phyloP scores from a whole-genome alignment of 345 rosid species.

The Euphorbia pulcherrima region DNA sequence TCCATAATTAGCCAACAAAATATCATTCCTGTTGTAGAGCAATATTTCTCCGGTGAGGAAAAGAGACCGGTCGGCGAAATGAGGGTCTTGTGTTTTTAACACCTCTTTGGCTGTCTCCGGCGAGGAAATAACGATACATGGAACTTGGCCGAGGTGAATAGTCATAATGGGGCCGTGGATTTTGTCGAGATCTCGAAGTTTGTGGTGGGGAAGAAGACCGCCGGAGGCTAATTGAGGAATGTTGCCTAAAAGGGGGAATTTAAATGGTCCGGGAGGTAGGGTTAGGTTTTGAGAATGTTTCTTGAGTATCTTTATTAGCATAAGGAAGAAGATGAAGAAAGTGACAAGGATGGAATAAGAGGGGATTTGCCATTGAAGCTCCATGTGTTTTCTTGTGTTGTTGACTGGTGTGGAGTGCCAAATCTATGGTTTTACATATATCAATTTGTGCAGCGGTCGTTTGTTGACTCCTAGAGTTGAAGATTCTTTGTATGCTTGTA shows the following conservation, averaged over 20 bases:
- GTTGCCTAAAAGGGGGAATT: conserved; percentile 35
- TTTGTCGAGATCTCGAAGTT: neutral
- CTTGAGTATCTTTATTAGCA: no score
- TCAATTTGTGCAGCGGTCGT: no score
- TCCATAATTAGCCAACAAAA: neutral
- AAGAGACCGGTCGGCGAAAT: neutral
- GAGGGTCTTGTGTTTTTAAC: conserved; percentile 4
- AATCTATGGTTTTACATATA: no score
- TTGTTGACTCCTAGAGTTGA: no score
- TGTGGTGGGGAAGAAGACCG: conserved; percentile 7
- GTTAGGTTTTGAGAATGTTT: neutral
- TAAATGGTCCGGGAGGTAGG: conserved; percentile 31
- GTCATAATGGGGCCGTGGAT: conserved; percentile 12
- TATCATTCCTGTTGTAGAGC: neutral
- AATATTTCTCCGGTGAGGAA: neutral
- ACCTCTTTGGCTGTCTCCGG: conserved; percentile 14
- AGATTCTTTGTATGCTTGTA: no score
- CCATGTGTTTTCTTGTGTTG: neutral
- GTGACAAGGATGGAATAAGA: neutral
- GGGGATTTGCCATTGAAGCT: neutral
- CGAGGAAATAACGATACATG: neutral
- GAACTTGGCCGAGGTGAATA: conserved; percentile 14
- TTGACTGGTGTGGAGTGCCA: neutral
- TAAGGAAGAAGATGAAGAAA: neutral
- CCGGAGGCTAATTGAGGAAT: conserved; percentile 18